Evolutionary conservation across 768 basidiomycete genomes (phyloP), one percentile per base, ranked within the genome.

Genomic region (Suillus paluster): DNA sequence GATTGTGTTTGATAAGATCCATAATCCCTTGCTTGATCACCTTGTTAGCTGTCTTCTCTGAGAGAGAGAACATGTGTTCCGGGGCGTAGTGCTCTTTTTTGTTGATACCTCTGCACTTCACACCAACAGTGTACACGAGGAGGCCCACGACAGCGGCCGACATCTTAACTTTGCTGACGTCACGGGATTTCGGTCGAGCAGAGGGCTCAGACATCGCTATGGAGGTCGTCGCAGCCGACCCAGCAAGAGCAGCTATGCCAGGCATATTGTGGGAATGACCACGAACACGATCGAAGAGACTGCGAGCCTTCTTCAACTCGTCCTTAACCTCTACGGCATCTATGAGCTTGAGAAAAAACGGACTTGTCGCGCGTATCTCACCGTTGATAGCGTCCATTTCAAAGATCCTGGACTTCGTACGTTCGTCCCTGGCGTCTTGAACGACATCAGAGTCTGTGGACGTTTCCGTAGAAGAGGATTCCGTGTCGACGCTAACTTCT

Each of bases 121-220:
- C 94, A 6, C 97, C 97, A 58, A 97, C 87, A 6, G 97, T 98
- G 75, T 99, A 98, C 30, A 98, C 90, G 21, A 98, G 83, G 12
- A 98, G 82, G 2, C 84, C 79, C 1, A 86, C 85, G 2, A 99
- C 83, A 2, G 83, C 81, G 27, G 84, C 71, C 0, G 95, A 95
- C 87, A 94, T 95, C 68, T 86, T 87, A 25, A 77, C 75, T 68
- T 88, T 90, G 11, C 67, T 68, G 23, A 59, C 63, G 14, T 64
- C 4, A 27, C 60, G 70, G 3, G 68, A 44, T 17, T 68, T 64
- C 17, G 67, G 42, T 52, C 41, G 67, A n/a, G 46, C 14, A 3
- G 50, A 42, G 8, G 60, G 65, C 36, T 76, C 74, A 45, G 64
- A 17, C 27, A 64, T 55, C 7, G 65, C 66, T 1, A 59, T 52